Conservation (phyloP, 805 yeast species). For the Jamesozyma gamospora region DNA sequence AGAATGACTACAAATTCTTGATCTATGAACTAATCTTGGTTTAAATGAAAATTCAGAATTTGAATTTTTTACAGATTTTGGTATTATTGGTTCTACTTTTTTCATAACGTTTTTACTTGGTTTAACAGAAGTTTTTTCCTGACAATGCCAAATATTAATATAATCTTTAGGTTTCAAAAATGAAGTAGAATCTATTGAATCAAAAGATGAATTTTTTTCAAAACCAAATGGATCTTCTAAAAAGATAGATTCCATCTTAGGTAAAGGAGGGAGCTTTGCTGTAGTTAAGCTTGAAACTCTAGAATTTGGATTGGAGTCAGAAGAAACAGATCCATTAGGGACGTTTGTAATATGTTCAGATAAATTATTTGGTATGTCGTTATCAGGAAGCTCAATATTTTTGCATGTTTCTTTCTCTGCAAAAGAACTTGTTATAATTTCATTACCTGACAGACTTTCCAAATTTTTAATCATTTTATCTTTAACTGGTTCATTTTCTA, state of each 20-base stretch:
- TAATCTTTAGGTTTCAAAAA: slow-evolving; percentile 16
- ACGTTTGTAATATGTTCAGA: too few relatives aligned
- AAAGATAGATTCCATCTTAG: slow-evolving; percentile 13
- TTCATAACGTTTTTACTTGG: neutral
- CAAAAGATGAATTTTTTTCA: slow-evolving; percentile 19
- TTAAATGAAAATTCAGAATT: slow-evolving; percentile 5
- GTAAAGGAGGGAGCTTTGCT: slow-evolving; percentile 10
- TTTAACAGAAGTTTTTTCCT: slow-evolving; percentile 9
- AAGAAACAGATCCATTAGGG: too few relatives aligned
- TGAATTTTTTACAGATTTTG: neutral
- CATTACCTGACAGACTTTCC: too few relatives aligned
- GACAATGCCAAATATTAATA: slow-evolving; percentile 27
- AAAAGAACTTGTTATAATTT: too few relatives aligned
- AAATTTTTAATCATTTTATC: too few relatives aligned
- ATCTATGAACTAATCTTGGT: slow-evolving; percentile 8
- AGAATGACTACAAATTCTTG: slow-evolving; percentile 3
- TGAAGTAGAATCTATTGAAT: slow-evolving; percentile 12
- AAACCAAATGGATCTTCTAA: slow-evolving; percentile 21
- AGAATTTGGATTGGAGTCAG: neutral
- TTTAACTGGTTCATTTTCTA: too few relatives aligned
- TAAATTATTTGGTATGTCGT: too few relatives aligned
- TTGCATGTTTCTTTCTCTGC: too few relatives aligned
- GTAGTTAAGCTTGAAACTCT: neutral
- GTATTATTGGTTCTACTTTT: neutral
- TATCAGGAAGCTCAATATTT: too few relatives aligned